phyloP scores from a whole-genome alignment of 345 rosid genomes.

The Camelina sativa region DNA sequence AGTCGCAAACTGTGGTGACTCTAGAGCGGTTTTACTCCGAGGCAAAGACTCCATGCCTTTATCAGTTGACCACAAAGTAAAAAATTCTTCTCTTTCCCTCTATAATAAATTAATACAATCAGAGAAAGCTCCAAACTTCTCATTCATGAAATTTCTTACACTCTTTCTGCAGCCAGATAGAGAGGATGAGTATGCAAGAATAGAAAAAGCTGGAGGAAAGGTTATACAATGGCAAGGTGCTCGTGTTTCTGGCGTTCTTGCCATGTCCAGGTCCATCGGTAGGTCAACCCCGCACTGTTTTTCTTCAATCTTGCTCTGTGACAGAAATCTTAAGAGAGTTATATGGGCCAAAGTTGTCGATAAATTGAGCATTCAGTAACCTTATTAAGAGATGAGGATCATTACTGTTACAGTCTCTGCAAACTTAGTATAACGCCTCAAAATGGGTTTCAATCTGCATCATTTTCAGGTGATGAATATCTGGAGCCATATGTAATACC shows the following conservation, averaged over 20 bases:
- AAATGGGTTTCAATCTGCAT: slow-evolving; percentile 1
- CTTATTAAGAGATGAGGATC: not conserved
- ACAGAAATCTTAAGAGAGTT: slow-evolving; percentile 9
- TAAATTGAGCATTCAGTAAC: not conserved
- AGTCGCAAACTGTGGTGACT: slow-evolving; percentile 93
- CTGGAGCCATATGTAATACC: slow-evolving; percentile 97
- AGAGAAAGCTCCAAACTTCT: slow-evolving; percentile 23
- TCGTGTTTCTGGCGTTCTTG: slow-evolving; percentile 94
- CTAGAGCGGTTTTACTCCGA: slow-evolving; percentile 86
- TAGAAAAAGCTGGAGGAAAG: slow-evolving; percentile 91
- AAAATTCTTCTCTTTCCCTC: slow-evolving; percentile 28
- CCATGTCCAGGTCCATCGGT: slow-evolving; percentile 98
- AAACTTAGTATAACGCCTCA: slow-evolving; percentile 2
- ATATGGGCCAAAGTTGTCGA: not conserved
- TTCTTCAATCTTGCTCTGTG: not conserved
- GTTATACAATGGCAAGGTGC: slow-evolving; percentile 95
- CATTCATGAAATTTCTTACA: slow-evolving; percentile 14
- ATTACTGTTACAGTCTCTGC: slow-evolving; percentile 34
- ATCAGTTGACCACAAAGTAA: slow-evolving; percentile 91
- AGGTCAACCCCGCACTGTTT: slow-evolving; percentile 34
- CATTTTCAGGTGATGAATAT: slow-evolving; percentile 81
- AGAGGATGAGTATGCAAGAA: slow-evolving; percentile 84
- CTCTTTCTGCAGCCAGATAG: slow-evolving; percentile 65
- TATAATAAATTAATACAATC: not conserved
- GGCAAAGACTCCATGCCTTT: slow-evolving; percentile 82